A percentile compares a stretch with the other conserved stretches of the same genome.
phyloP scores from a whole-genome alignment of 257 asterid genomes.

The Penstemon davidsonii region DNA sequence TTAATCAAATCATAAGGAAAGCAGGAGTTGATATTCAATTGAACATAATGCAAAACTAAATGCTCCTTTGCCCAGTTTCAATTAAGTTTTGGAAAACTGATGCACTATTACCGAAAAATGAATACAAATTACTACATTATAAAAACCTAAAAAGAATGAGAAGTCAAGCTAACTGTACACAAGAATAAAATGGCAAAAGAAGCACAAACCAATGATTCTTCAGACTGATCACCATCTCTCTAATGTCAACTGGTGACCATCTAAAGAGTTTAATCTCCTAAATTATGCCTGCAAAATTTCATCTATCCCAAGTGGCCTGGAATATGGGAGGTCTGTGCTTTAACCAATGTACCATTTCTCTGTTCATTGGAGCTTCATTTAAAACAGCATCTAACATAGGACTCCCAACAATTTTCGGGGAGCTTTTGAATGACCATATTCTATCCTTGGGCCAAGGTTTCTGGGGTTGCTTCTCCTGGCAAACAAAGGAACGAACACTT shows the following conservation, averaged over 20 bases:
- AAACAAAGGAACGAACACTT: neutral
- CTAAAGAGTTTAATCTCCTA: constrained; percentile 29
- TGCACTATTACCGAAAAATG: constrained; percentile 41
- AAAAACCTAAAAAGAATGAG: constrained; percentile 41
- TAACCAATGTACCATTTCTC: constrained; percentile 87
- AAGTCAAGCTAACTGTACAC: constrained; percentile 60
- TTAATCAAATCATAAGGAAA: too few relatives aligned
- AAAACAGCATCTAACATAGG: constrained; percentile 85
- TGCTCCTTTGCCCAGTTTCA: constrained; percentile 27
- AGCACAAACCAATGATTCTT: constrained; percentile 30
- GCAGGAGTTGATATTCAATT: too few relatives aligned
- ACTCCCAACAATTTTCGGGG: constrained; percentile 65
- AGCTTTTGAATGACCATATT: constrained; percentile 83
- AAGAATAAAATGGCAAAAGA: constrained; percentile 50
- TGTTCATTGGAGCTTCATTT: constrained; percentile 54
- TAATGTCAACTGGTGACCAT: constrained; percentile 24
- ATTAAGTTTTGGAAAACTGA: constrained; percentile 21
- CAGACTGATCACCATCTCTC: constrained; percentile 27
- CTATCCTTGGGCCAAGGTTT: constrained; percentile 91
- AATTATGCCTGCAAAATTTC: constrained; percentile 50
- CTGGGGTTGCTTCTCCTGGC: constrained; percentile 89
- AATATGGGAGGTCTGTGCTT: constrained; percentile 72
- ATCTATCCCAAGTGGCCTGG: constrained; percentile 92
- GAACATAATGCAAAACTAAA: neutral
- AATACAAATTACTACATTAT: constrained; percentile 44